Evolutionary conservation across 2,329 filamentous ascomycete genomes (phyloP), one percentile per base, ranked within the genome.

Genomic region (Botrytis medusae): DNA sequence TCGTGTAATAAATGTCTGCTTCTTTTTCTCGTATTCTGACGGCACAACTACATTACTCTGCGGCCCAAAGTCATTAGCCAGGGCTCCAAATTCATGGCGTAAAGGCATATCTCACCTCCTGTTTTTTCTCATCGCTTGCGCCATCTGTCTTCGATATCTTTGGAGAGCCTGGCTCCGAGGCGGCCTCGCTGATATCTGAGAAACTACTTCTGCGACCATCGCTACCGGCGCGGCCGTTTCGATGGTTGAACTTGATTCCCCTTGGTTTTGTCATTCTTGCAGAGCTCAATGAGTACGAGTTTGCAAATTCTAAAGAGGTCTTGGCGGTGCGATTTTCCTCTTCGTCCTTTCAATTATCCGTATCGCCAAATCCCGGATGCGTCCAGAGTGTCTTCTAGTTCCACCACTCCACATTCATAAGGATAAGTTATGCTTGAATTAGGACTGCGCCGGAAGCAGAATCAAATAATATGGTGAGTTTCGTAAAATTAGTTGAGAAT

Each of bases 1-100:
- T 80, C 96, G 91, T 57, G 94, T 97, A 80, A 98, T 93, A 86
- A 99, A 98, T 82, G 96, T 97, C 83, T 94, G 92, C 86, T 97
- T 98, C 85, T 99, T 99, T 89, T 98, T 98, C 82, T 98, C 94
- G 83, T 97, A 98, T 75, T 98, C 96, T 78, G 89, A 88, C 74
- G 85, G 82, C 72, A 69, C 81, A 32, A 75, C 71, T 42, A 77
- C 63, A 73, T 77, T 67, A 2, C 62, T 34, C 76, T 79, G 37
- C 59, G 40, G n/a, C 9, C 14, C n/a, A 74, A 20, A 29, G n/a
- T 34, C 29, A 65, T 80, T 74, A 80, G 79, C 74, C 71, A 61
- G n/a, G 63, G 40, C 54, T 54, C 62, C 65, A 37, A 44, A 10
- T 29, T 25, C 14, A 8, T 37, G 51, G 20, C 62, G n/a, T 32